Conservation (phyloP, 441 rosid species). For the Jatropha podagrica region DNA sequence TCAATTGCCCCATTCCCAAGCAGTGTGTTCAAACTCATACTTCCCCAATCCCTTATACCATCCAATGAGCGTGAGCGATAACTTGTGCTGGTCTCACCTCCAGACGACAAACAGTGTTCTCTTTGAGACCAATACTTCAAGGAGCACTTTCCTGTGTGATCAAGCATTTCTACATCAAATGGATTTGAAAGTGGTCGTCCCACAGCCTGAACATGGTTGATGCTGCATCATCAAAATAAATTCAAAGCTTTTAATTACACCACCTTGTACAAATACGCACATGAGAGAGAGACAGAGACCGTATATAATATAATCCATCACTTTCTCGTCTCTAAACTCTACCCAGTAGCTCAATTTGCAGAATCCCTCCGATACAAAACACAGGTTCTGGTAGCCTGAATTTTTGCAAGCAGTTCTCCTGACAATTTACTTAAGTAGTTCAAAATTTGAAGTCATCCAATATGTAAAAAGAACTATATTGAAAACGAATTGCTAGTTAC, state of each 20-base stretch:
- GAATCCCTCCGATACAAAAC: conserved; percentile 74
- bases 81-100: conserved; percentile 5
- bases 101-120: conserved; percentile 16
- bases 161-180: conserved; percentile 37
- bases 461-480: background rate
- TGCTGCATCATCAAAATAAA: conserved; percentile 36
- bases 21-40: conserved; percentile 26
- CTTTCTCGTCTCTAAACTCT: conserved; percentile 80
- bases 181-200: conserved; percentile 51
- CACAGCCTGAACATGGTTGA: conserved; percentile 54
- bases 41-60: conserved; percentile 38
- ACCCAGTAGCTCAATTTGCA: conserved; percentile 80
- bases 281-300: conserved; percentile 35
- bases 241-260: background rate
- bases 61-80: conserved; percentile 27
- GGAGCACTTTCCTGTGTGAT: conserved; percentile 37
- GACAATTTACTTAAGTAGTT: conserved; percentile 22
- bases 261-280: background rate
- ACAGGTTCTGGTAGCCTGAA: conserved; percentile 81
- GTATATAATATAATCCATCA: conserved; percentile 75
- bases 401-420: conserved; percentile 70
- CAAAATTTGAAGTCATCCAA: conserved; percentile 6
- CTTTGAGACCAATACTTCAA: conserved; percentile 34
- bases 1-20: conserved; percentile 20
- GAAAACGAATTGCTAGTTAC: too few species aligned